Evolutionary conservation across 1,139 yeast species (phyloP).

Genomic region (Pichia sp.): DNA sequence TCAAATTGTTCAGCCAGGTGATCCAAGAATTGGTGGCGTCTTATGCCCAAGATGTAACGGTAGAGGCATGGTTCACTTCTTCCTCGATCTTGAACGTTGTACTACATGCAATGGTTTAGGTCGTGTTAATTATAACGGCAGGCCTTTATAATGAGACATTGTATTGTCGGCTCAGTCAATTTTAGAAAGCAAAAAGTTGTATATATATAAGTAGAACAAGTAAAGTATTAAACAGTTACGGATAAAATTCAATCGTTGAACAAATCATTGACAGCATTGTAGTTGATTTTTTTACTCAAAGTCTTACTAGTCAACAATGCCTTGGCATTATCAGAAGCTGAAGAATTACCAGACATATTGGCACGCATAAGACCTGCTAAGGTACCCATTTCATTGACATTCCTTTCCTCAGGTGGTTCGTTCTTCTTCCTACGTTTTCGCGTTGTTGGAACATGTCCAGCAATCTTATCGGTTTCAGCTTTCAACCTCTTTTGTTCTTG

Average conservation of each 20-base stretch:
- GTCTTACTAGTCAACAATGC: constrained; percentile 62
- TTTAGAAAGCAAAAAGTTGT: neutral
- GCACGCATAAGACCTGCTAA: constrained; percentile 35
- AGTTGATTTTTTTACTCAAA: constrained; percentile 82
- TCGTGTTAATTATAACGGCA: constrained; percentile 31
- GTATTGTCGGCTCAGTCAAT: neutral
- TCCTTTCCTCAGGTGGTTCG: constrained; percentile 18
- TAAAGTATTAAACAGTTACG: neutral
- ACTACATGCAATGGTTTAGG: constrained; percentile 65
- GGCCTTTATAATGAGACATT: constrained; percentile 10
- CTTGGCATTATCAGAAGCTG: constrained; percentile 70
- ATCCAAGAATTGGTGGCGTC: constrained; percentile 74
- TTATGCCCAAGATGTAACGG: constrained; percentile 79
- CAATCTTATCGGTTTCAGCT: constrained; percentile 75
- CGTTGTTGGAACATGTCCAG: constrained; percentile 61
- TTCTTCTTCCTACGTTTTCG: constrained; percentile 36
- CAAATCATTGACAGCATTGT: constrained; percentile 63
- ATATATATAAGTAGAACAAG: neutral
- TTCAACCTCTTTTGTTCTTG: constrained; percentile 82
- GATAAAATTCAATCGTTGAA: constrained; percentile 32
- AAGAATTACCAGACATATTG: constrained; percentile 38
- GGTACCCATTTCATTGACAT: constrained; percentile 7
- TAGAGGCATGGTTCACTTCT: constrained; percentile 45
- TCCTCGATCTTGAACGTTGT: constrained; percentile 53
- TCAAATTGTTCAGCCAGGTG: constrained; percentile 63